These are phyloP conservation scores for Trichosporon sp. DNA, from an alignment of 1,284 basidiomycete species.

Conservation along the genomic window DNA sequence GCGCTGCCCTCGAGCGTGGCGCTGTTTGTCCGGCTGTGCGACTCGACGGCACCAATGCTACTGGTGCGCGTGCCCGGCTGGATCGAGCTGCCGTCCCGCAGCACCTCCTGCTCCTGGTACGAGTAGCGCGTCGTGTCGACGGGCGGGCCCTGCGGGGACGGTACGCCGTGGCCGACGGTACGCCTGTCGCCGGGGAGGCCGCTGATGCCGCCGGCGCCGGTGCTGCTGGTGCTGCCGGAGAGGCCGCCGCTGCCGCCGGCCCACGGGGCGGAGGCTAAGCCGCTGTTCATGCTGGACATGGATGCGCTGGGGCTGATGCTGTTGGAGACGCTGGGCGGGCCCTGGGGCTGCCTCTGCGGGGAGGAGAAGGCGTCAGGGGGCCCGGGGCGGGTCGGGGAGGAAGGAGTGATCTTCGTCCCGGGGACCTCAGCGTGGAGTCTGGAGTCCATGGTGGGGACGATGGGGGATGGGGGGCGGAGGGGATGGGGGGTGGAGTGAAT, in stretches of 20 bases:
- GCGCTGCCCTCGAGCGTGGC: background rate
- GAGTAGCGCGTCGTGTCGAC: background rate
- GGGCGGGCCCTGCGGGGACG: background rate
- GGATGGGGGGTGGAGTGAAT: background rate
- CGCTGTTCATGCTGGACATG: conserved; percentile 1
- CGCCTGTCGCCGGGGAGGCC: background rate
- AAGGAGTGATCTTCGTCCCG: background rate
- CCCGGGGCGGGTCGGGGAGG: background rate
- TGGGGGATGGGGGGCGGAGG: too few species aligned
- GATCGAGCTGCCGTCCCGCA: background rate
- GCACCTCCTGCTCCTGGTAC: background rate
- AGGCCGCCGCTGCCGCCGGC: background rate
- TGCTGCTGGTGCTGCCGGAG: background rate
- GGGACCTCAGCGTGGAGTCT: background rate
- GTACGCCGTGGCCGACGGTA: background rate
- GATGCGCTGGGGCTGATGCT: conserved; percentile 3
- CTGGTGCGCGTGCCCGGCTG: background rate
- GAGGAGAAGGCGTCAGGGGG: background rate
- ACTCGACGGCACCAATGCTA: conserved; percentile 1
- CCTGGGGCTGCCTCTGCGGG: too few species aligned
- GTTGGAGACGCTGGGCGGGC: background rate
- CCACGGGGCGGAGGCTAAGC: background rate
- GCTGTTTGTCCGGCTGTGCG: background rate
- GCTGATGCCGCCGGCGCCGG: background rate
- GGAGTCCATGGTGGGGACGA: background rate